Percentiles rank a stretch among this genome's conserved stretches.
Conservation (phyloP, 768 basidiomycete genomes). For the Calocera cornea region DNA sequence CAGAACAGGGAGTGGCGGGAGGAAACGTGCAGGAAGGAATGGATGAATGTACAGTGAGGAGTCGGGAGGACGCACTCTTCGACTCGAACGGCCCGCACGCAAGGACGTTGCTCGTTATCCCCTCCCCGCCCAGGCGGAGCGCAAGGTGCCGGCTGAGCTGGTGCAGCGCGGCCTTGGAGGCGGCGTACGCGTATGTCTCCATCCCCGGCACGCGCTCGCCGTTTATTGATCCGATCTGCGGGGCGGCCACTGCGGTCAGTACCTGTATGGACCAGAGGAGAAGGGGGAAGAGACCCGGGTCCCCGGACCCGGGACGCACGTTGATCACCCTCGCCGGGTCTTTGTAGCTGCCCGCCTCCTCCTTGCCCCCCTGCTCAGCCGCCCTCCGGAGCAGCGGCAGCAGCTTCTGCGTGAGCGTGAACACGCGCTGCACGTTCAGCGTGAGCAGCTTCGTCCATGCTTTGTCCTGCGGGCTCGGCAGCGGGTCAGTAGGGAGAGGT, state of each 20-base stretch:
- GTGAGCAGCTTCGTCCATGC: slow-evolving; percentile 50
- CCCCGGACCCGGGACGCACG: slow-evolving; percentile 27
- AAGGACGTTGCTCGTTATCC: slow-evolving; percentile 49
- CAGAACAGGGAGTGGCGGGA: neutral
- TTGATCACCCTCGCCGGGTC: slow-evolving; percentile 50
- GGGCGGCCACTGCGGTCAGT: no score
- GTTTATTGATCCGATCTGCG: slow-evolving; percentile 50
- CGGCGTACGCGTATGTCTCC: slow-evolving; percentile 53
- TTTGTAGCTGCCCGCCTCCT: slow-evolving; percentile 23
- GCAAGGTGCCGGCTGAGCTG: slow-evolving; percentile 48
- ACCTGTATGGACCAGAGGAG: neutral
- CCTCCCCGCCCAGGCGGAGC: slow-evolving; percentile 40
- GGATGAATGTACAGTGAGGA: no score
- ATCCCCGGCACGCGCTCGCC: slow-evolving; percentile 38
- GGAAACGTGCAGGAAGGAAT: no score
- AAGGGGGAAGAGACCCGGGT: no score
- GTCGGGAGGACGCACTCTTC: slow-evolving; percentile 17
- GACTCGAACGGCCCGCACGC: slow-evolving; percentile 38
- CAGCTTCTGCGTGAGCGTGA: slow-evolving; percentile 48
- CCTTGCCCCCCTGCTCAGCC: slow-evolving; percentile 29
- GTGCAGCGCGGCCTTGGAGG: slow-evolving; percentile 49
- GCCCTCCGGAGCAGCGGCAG: slow-evolving; percentile 42
- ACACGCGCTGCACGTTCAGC: slow-evolving; percentile 49
- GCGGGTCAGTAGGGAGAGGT: slow-evolving; percentile 7
- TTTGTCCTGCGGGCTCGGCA: slow-evolving; percentile 30